phyloP scores from a whole-genome alignment of 108 stramenopile species.

The Cyclotella kingstonii region DNA sequence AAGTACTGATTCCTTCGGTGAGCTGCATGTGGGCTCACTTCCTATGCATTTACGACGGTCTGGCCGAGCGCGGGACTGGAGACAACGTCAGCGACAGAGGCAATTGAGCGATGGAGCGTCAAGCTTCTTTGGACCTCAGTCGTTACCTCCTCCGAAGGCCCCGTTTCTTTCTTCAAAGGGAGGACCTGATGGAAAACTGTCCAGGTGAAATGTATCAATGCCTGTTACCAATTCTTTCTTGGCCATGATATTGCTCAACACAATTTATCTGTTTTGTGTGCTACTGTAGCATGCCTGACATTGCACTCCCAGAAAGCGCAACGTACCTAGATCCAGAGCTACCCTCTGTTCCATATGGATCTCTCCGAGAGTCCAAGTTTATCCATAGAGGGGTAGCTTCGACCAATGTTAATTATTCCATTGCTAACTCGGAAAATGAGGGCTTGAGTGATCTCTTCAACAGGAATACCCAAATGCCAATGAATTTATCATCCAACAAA shows the following conservation, averaged over 20 bases:
- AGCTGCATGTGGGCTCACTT: slow-evolving; percentile 35
- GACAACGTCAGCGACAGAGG: slow-evolving; percentile 1
- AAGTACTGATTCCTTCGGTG: slow-evolving; percentile 19
- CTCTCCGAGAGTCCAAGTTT: slow-evolving; percentile 32
- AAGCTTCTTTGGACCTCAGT: slow-evolving; percentile 30
- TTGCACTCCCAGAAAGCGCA: slow-evolving; percentile 31
- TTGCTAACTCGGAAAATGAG: too few relatives aligned
- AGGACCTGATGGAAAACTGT: slow-evolving; percentile 19
- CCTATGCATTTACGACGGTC: slow-evolving; percentile 34
- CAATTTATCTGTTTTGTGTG: background rate
- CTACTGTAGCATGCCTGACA: slow-evolving; percentile 30
- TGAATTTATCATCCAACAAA: background rate
- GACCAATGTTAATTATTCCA: too few relatives aligned
- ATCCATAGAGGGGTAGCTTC: slow-evolving; percentile 14
- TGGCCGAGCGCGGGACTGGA: slow-evolving; percentile 1
- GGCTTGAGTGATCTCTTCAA: background rate
- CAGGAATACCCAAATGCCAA: background rate
- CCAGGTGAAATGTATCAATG: slow-evolving; percentile 7
- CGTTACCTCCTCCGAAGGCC: slow-evolving; percentile 40
- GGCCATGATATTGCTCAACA: background rate
- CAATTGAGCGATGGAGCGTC: slow-evolving; percentile 1
- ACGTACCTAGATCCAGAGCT: slow-evolving; percentile 13
- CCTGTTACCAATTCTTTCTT: background rate
- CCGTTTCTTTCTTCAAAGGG: slow-evolving; percentile 31
- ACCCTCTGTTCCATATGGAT: slow-evolving; percentile 27